These are phyloP conservation scores for Linum lewisii DNA, from an alignment of 345 rosid genomes.

Conservation along the genomic window DNA sequence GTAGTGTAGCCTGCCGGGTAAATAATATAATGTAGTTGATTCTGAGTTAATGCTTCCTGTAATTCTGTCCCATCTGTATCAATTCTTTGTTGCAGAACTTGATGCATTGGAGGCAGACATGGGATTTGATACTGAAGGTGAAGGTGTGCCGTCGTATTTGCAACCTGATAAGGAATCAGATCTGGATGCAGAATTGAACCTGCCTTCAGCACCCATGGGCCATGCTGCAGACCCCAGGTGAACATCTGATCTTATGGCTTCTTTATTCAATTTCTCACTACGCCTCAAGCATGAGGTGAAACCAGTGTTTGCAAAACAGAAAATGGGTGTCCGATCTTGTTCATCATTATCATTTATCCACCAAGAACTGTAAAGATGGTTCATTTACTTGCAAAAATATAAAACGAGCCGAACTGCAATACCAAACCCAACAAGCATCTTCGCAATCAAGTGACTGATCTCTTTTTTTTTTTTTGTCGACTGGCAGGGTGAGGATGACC, in stretches of 20 bases:
- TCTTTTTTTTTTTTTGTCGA: slow-evolving; percentile 4
- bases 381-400: too few relatives aligned
- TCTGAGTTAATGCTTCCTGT: background rate
- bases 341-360: too few relatives aligned
- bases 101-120: slow-evolving; percentile 96
- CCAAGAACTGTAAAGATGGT: too few relatives aligned
- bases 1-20: too few relatives aligned
- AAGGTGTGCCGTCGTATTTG: slow-evolving; percentile 91
- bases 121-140: slow-evolving; percentile 82
- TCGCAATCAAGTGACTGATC: too few relatives aligned
- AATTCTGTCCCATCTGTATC: background rate
- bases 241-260: slow-evolving; percentile 6
- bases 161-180: slow-evolving; percentile 85
- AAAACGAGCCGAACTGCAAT: too few relatives aligned
- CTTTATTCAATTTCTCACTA: background rate
- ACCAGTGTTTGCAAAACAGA: background rate
- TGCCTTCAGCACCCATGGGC: slow-evolving; percentile 80
- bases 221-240: slow-evolving; percentile 46
- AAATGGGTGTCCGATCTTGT: background rate
- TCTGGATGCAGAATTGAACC: slow-evolving; percentile 56
- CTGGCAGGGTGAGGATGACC: slow-evolving; percentile 78
- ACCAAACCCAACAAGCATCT: too few relatives aligned
- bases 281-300: background rate
- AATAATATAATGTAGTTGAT: too few relatives aligned
- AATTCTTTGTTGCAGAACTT: slow-evolving; percentile 52